Conservation (phyloP, 2,329 filamentous ascomycete species). For the Penicillium griseofulvum region DNA sequence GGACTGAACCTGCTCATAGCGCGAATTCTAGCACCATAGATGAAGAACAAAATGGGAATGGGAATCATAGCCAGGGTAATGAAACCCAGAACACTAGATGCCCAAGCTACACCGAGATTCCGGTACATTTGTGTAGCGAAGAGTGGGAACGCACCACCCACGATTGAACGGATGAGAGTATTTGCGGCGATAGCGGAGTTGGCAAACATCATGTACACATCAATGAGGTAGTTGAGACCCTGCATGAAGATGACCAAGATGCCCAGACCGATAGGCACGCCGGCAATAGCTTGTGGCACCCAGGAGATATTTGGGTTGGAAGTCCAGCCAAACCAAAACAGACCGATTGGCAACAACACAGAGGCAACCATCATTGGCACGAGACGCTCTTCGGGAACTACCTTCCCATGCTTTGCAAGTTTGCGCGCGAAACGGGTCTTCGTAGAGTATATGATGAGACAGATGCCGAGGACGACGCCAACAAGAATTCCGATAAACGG, state of each 20-base stretch:
- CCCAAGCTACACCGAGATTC: conserved; percentile 41
- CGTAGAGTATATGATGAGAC: conserved; percentile 39
- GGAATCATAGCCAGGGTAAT: conserved; percentile 44
- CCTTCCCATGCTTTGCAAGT: conserved; percentile 29
- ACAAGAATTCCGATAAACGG: conserved; percentile 40
- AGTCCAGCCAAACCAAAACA: conserved; percentile 54
- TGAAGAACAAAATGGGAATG: conserved; percentile 50
- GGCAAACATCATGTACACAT: conserved; percentile 41
- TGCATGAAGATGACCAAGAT: conserved; percentile 46
- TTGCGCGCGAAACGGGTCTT: conserved; percentile 42
- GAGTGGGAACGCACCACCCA: conserved; percentile 37
- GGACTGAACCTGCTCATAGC: conserved; percentile 24
- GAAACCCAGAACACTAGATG: conserved; percentile 40
- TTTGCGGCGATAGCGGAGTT: conserved; percentile 43
- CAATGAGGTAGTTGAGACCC: conserved; percentile 45
- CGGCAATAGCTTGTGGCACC: conserved; percentile 48
- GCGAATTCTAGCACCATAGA: conserved; percentile 47
- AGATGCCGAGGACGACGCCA: conserved; percentile 36
- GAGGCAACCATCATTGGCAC: conserved; percentile 48
- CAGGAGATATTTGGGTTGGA: conserved; percentile 43
- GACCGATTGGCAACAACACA: conserved; percentile 44
- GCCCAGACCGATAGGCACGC: conserved; percentile 45
- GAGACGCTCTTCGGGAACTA: conserved; percentile 46
- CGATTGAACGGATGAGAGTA: conserved; percentile 34
- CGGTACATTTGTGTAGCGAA: conserved; percentile 39